These are phyloP conservation scores for Quercus lobata DNA, from an alignment of 331 rosid species.

Conservation along the genomic window DNA sequence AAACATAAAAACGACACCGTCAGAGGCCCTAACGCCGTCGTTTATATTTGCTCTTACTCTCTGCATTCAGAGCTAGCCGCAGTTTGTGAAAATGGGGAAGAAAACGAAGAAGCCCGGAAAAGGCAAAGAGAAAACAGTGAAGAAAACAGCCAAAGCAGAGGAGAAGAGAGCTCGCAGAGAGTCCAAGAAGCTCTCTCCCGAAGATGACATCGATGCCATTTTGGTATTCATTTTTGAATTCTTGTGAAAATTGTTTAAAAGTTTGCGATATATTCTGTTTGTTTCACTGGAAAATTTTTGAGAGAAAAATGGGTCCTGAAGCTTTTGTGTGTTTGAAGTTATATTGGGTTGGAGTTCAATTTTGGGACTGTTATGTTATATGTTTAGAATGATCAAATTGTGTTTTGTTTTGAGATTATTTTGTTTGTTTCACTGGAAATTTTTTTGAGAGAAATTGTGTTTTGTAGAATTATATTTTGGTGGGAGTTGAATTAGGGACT, in stretches of 20 bases:
- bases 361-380: no score
- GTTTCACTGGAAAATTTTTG: background rate
- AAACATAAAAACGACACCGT: no score
- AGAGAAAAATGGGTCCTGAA: background rate
- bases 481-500: background rate
- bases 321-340: no score
- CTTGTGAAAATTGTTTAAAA: background rate
- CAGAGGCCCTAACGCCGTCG: no score
- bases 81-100: slow-evolving; percentile 62
- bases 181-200: slow-evolving; percentile 89
- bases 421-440: no score
- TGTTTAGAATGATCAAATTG: no score
- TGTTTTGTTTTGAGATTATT: no score
- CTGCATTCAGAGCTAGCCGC: background rate
- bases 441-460: no score
- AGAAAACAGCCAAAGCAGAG: slow-evolving; percentile 78
- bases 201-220: slow-evolving; percentile 94
- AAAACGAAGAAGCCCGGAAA: slow-evolving; percentile 89
- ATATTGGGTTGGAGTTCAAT: no score
- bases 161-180: slow-evolving; percentile 90
- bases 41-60: background rate
- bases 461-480: no score
- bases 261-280: background rate
- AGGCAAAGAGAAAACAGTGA: slow-evolving; percentile 95
- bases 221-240: slow-evolving; percentile 39